These are phyloP conservation scores for Rubia occidens DNA, from an alignment of 305 asterid species.

Conservation along the genomic window DNA sequence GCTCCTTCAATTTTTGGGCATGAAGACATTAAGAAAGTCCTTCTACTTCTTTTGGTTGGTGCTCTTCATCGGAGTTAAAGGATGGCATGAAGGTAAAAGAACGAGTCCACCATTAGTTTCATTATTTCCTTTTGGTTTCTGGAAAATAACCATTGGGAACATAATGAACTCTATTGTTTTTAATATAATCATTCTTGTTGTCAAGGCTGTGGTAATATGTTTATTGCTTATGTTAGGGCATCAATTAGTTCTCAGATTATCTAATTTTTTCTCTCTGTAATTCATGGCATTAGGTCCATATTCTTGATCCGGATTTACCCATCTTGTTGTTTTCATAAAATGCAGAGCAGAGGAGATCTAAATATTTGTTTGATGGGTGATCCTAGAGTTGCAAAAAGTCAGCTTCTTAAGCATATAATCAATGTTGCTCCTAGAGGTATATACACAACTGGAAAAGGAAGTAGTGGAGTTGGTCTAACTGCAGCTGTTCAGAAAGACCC, in stretches of 20 bases:
- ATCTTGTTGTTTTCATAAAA: conserved; percentile 8
- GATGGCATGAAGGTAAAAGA: conserved; percentile 88
- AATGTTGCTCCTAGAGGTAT: conserved; percentile 94
- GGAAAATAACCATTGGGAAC: neutral
- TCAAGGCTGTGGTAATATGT: neutral
- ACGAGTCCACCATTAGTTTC: conserved; percentile 13
- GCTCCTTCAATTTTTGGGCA: conserved; percentile 97
- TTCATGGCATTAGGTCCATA: neutral
- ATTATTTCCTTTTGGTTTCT: neutral
- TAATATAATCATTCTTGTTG: neutral
- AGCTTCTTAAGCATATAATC: conserved; percentile 91
- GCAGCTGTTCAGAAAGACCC: conserved; percentile 98
- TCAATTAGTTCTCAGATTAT: neutral
- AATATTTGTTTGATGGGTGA: conserved; percentile 97
- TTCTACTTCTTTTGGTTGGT: conserved; percentile 96
- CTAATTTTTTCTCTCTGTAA: neutral
- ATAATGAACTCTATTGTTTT: neutral
- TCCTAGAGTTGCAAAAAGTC: conserved; percentile 98
- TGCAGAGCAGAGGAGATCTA: conserved; percentile 89
- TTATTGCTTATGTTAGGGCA: neutral
- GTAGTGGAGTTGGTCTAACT: conserved; percentile 98
- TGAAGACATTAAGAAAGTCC: conserved; percentile 90
- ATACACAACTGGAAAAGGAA: conserved; percentile 93
- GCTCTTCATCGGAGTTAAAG: conserved; percentile 91
- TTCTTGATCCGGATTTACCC: conserved; percentile 8